phyloP scores from a whole-genome alignment of 2,329 filamentous ascomycete genomes.

The Colletotrichum viniferum region DNA sequence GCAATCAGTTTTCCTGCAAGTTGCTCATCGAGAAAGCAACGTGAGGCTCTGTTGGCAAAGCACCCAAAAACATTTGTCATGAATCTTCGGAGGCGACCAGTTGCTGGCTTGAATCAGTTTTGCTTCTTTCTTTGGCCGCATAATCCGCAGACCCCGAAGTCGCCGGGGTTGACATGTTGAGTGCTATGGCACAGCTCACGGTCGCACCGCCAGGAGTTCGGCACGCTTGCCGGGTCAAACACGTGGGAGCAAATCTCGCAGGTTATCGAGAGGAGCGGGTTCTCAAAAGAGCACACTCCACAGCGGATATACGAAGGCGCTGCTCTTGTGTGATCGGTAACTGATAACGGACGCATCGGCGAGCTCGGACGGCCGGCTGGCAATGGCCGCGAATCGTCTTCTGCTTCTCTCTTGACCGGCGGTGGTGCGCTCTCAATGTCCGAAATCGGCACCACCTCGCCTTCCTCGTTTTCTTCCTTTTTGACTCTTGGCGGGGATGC shows the following conservation, averaged over 20 bases:
- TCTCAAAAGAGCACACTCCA: slow-evolving; percentile 71
- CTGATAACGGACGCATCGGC: neutral
- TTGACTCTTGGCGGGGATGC: neutral
- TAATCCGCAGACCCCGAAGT: slow-evolving; percentile 72
- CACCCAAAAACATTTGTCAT: neutral
- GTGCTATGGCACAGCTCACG: slow-evolving; percentile 59
- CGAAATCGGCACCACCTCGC: neutral
- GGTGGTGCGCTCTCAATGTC: neutral
- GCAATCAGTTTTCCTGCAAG: neutral
- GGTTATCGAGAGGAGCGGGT: slow-evolving; percentile 56
- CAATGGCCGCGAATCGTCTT: neutral
- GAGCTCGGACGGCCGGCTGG: neutral
- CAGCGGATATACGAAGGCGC: slow-evolving; percentile 41
- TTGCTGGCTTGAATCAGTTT: neutral
- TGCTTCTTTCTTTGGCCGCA: slow-evolving; percentile 56
- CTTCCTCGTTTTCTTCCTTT: neutral
- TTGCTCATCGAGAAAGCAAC: neutral
- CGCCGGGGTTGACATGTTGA: slow-evolving; percentile 70
- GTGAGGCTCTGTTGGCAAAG: neutral
- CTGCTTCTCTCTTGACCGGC: neutral
- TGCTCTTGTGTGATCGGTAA: neutral
- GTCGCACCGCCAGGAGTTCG: slow-evolving; percentile 67
- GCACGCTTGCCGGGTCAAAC: slow-evolving; percentile 56
- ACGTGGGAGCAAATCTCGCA: slow-evolving; percentile 77
- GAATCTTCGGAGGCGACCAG: neutral